Conservation (phyloP, 768 basidiomycete genomes). For the Xerocomus potaroensis region DNA sequence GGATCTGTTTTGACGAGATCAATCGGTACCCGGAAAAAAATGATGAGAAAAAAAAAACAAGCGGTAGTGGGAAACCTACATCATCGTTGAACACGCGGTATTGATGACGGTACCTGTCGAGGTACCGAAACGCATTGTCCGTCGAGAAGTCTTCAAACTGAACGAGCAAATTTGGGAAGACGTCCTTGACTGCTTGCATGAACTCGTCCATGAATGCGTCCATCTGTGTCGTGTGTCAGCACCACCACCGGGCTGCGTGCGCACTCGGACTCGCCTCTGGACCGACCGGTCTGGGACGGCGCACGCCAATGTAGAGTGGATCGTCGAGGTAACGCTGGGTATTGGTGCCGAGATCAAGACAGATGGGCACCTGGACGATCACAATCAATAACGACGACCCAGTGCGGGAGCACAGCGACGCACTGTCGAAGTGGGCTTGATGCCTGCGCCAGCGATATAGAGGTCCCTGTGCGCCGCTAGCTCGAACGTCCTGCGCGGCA, state of each 20-base stretch:
- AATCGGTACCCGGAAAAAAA: constrained; percentile 1
- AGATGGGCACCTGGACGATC: constrained; percentile 49
- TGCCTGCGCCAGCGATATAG: constrained; percentile 70
- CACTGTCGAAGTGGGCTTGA: constrained; percentile 46
- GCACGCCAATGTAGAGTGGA: constrained; percentile 72
- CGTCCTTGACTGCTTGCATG: constrained; percentile 60
- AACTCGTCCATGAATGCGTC: constrained; percentile 74
- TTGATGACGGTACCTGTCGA: constrained; percentile 54
- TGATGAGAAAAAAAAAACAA: constrained; percentile 18
- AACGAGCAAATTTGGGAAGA: constrained; percentile 65
- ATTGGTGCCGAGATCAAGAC: constrained; percentile 75
- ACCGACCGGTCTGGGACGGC: constrained; percentile 45
- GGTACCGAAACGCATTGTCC: constrained; percentile 72
- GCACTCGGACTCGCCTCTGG: constrained; percentile 35
- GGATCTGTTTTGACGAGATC: constrained; percentile 39
- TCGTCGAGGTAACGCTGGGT: constrained; percentile 62
- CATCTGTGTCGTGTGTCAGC: constrained; percentile 40
- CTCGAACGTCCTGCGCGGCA: not conserved
- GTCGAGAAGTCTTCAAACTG: constrained; percentile 79
- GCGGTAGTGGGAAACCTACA: too few relatives aligned
- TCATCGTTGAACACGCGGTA: constrained; percentile 73
- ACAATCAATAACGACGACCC: not conserved
- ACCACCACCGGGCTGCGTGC: not conserved
- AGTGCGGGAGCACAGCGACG: constrained; percentile 4
- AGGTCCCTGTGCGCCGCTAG: constrained; percentile 43